Evolutionary conservation across 140 eudicot genomes (phyloP), one percentile per base, ranked within the genome.

Genomic region (Erigeron philadelphicus): DNA sequence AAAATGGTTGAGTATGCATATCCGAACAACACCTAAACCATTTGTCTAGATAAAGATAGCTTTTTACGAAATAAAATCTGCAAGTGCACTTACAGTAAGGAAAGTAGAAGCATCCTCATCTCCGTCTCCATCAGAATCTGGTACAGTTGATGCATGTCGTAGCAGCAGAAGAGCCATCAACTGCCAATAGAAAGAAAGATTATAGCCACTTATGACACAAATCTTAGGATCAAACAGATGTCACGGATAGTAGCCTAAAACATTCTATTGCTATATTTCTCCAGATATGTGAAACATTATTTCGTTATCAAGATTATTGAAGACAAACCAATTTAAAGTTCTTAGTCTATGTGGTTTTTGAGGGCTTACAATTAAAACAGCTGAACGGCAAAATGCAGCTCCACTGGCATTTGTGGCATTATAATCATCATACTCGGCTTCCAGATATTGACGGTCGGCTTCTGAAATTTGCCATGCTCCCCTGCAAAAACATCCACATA

Each of bases 401-500:
- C 97, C 99, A 64, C 86, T 89, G 75, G 87, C 91, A 75, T 90
- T 85, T 52, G 87, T 71, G n/a, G 85, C 85, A 75, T 88, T 88
- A 77, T 83, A 87, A 70, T 89, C 95, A 40, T 89, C 96, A 75
- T 89, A 85, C 71, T 87, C 97, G 13, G 97, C 90, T 72, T 93
- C 99, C 83, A 93, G 68, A 71, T 84, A 77, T 61, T 89, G 90
- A 35, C 95, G 90, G 65, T 93, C 99, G 17, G 95, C 95, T 75
- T 87, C 97, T 71, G 96, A 80, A 57, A 93, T 78, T 64, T 86
- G 95, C 98, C 98, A 93, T 52, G 84, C 96, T 78, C 87, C 95
- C 66, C 98, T 93, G 82, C 74, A 75, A 64, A 41, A 53, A 38
- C 16, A 58, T 13, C 13, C 61, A 76, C 41, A 7, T 17, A 75